Conservation (phyloP, 208 protist species). For the Acanthamoeba royreba region DNA sequence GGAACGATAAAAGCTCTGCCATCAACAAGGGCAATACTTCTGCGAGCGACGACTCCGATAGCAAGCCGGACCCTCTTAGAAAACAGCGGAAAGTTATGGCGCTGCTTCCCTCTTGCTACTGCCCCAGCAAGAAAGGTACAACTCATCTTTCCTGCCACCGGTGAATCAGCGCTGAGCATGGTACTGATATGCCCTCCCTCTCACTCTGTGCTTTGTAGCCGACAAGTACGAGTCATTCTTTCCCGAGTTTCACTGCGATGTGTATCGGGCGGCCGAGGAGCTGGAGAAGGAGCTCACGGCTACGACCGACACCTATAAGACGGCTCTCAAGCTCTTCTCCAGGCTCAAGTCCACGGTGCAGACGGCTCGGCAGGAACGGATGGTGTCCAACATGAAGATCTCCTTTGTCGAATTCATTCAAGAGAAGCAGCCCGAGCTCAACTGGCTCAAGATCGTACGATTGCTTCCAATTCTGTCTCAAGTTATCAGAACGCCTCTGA, state of each 20-base stretch:
- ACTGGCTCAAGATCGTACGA: neutral
- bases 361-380: neutral
- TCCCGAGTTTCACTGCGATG: neutral
- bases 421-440: neutral
- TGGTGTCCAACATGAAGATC: neutral
- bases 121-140: neutral
- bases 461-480: neutral
- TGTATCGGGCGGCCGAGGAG: neutral
- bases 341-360: neutral
- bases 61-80: no score
- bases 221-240: neutral
- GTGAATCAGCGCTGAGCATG: no score
- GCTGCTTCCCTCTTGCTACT: neutral
- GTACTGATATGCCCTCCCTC: neutral
- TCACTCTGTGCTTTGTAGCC: neutral
- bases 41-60: neutral
- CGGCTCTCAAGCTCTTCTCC: neutral
- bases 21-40: neutral
- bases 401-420: constrained; percentile 2
- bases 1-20: neutral
- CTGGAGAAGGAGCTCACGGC: neutral
- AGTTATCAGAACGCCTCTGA: neutral
- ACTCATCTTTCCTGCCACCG: neutral
- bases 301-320: neutral
- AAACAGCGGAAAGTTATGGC: neutral